These are phyloP conservation scores for Tylopilus balloui DNA, from an alignment of 768 basidiomycete species.

Conservation along the genomic window DNA sequence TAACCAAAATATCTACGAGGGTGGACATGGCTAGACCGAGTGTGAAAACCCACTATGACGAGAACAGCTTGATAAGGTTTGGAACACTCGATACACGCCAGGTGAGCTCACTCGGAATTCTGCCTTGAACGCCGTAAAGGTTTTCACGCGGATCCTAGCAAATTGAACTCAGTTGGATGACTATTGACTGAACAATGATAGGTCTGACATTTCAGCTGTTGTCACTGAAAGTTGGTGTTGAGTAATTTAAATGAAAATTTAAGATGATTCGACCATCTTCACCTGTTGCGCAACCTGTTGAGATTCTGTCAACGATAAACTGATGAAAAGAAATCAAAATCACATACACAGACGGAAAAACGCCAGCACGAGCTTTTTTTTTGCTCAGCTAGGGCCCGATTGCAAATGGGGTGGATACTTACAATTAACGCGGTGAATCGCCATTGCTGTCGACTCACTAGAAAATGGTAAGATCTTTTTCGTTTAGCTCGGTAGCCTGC, in stretches of 20 bases:
- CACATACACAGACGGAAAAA: constrained; percentile 32
- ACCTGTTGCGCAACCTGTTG: constrained; percentile 36
- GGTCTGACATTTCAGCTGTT: constrained; percentile 30
- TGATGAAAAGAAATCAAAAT: not conserved
- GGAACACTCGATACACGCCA: not conserved
- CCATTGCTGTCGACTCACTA: constrained; percentile 30
- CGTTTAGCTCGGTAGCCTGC: not conserved
- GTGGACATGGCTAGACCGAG: constrained; percentile 48
- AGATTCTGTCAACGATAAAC: not conserved
- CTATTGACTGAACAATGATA: not conserved
- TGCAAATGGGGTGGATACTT: constrained; percentile 15
- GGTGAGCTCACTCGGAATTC: constrained; percentile 17
- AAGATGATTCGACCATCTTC: not conserved
- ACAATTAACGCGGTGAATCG: constrained; percentile 33
- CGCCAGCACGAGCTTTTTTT: constrained; percentile 25
- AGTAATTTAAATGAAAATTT: constrained; percentile 12
- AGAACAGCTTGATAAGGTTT: not conserved
- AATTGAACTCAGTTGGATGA: not conserved
- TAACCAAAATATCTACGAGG: constrained; percentile 47
- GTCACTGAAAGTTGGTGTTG: constrained; percentile 21
- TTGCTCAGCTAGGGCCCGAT: constrained; percentile 1
- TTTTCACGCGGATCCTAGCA: constrained; percentile 25
- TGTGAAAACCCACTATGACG: constrained; percentile 46
- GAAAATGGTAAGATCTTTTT: not conserved
- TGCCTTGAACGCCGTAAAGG: constrained; percentile 23